phyloP scores from a whole-genome alignment of 352 stramenopile genomes.

The Phytophthora pistaciae region DNA sequence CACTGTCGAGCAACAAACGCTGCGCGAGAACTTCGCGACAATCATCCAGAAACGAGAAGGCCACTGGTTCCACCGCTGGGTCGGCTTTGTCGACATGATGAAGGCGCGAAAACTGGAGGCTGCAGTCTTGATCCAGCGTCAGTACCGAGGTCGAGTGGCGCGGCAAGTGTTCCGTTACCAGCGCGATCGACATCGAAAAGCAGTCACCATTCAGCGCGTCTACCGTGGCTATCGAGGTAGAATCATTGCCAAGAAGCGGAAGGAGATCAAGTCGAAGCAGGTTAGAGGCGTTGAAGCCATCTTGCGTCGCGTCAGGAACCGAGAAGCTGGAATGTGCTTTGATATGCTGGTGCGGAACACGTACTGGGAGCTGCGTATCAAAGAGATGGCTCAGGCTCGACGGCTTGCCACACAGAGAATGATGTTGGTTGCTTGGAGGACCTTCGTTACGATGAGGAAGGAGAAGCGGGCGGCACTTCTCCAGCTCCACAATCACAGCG shows the following conservation, averaged over 20 bases:
- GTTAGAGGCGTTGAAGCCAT: constrained; percentile 33
- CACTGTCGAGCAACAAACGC: constrained; percentile 39
- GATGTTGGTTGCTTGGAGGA: constrained; percentile 29
- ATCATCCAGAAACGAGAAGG: constrained; percentile 53
- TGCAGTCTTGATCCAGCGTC: constrained; percentile 62
- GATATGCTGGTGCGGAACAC: constrained; percentile 31
- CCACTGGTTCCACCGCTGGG: constrained; percentile 66
- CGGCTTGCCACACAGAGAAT: constrained; percentile 1
- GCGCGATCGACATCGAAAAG: constrained; percentile 32
- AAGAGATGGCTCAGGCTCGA: constrained; percentile 40
- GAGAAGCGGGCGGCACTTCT: constrained; percentile 49
- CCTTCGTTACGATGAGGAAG: constrained; percentile 34
- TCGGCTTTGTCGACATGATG: constrained; percentile 33
- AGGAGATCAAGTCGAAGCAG: constrained; percentile 46
- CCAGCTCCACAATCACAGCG: constrained; percentile 45
- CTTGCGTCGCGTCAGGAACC: constrained; percentile 42
- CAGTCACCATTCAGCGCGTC: constrained; percentile 59
- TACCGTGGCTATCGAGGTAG: constrained; percentile 59
- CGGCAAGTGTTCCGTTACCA: constrained; percentile 56
- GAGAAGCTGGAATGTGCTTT: constrained; percentile 41
- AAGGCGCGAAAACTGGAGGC: constrained; percentile 40
- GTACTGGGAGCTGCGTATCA: constrained; percentile 39
- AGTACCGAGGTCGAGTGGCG: constrained; percentile 63
- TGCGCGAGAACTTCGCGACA: constrained; percentile 54
- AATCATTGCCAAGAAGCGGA: constrained; percentile 12